phyloP scores from a whole-genome alignment of 1,284 basidiomycete species.

The Puccinia coronata region DNA sequence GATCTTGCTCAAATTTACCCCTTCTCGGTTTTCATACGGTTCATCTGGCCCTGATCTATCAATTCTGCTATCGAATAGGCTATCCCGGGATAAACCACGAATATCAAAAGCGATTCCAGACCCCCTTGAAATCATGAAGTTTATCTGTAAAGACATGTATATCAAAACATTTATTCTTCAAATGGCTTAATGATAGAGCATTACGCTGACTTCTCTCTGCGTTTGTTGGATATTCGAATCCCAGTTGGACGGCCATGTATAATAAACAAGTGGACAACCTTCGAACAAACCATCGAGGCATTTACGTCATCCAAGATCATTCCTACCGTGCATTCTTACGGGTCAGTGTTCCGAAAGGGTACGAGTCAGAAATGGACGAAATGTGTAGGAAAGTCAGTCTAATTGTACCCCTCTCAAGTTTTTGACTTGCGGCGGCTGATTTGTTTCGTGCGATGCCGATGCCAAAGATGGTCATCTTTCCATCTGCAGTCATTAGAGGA shows the following conservation, averaged over 20 bases:
- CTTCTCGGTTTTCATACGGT: background rate
- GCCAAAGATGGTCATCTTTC: constrained; percentile 40
- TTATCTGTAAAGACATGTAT: constrained; percentile 50
- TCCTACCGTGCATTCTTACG: constrained; percentile 42
- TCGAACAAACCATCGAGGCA: constrained; percentile 43
- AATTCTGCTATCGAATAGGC: background rate
- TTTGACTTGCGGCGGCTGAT: background rate
- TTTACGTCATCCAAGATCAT: constrained; percentile 49
- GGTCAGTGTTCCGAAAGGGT: constrained; percentile 36
- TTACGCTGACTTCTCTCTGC: background rate
- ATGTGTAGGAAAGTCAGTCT: constrained; percentile 31
- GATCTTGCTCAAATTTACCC: background rate
- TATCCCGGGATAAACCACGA: constrained; percentile 40
- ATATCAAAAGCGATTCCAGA: constrained; percentile 31
- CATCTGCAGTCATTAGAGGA: constrained; percentile 42
- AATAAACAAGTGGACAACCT: constrained; percentile 50
- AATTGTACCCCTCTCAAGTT: background rate
- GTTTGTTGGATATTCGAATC: background rate
- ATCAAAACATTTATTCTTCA: background rate
- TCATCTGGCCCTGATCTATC: background rate
- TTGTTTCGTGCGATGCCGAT: background rate
- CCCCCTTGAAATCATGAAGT: constrained; percentile 48
- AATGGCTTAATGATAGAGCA: background rate
- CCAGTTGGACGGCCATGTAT: constrained; percentile 46
- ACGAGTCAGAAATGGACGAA: constrained; percentile 35